A percentile compares a stretch with the other conserved stretches of the same genome.
Evolutionary conservation across 805 yeast genomes (phyloP).

Genomic region (Ogataea corticis): DNA sequence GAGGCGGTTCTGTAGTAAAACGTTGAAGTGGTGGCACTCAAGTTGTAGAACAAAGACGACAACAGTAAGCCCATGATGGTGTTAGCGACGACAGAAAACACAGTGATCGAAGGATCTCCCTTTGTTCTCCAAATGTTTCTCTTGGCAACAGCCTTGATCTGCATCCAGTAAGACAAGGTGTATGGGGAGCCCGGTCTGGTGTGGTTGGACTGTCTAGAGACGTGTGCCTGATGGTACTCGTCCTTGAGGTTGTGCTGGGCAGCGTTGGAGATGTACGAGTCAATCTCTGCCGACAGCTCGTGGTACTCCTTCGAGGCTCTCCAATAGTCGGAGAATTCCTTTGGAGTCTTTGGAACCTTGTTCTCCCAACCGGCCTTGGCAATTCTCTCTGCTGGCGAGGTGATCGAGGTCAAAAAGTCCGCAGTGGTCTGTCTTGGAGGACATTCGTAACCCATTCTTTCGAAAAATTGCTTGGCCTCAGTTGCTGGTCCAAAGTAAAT

Average conservation of each 20-base stretch:
- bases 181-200: constrained; percentile 49
- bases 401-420: constrained; percentile 43
- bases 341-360: constrained; percentile 38
- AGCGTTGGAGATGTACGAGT: constrained; percentile 26
- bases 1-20: constrained; percentile 59
- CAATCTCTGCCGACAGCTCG: constrained; percentile 36
- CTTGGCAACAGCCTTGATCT: constrained; percentile 44
- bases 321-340: constrained; percentile 42
- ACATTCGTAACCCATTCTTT: constrained; percentile 47
- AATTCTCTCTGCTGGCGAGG: constrained; percentile 31
- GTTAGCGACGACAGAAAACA: constrained; percentile 45
- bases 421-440: constrained; percentile 50
- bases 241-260: constrained; percentile 9
- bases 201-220: constrained; percentile 51
- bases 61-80: constrained; percentile 51
- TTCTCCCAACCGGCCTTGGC: constrained; percentile 35
- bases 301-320: constrained; percentile 32
- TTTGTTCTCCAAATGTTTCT: constrained; percentile 51
- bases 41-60: constrained; percentile 56
- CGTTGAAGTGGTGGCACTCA: constrained; percentile 40
- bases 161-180: constrained; percentile 51
- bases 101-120: constrained; percentile 49
- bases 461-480: constrained; percentile 40
- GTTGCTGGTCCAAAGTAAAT: constrained; percentile 40
- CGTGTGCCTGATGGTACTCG: constrained; percentile 40